These are phyloP conservation scores for Nymphaea colorata DNA, from an alignment of 164 flowering plant species.

Conservation along the genomic window DNA sequence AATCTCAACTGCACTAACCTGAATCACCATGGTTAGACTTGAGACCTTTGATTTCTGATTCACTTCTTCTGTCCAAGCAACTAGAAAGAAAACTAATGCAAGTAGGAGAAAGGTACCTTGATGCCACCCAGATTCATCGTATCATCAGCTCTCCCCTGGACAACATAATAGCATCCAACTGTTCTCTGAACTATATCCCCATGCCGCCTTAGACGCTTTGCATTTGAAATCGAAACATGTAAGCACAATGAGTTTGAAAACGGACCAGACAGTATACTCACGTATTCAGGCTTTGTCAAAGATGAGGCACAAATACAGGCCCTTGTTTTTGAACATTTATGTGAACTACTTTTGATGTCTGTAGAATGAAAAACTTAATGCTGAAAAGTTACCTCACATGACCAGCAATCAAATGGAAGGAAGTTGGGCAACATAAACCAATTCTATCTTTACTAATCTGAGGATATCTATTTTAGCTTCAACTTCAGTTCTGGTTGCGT, in stretches of 20 bases:
- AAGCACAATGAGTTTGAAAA: neutral
- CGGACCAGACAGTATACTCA: too few relatives aligned
- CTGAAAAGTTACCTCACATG: too few relatives aligned
- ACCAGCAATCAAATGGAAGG: too few relatives aligned
- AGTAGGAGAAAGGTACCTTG: constrained; percentile 37
- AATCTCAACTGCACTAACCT: constrained; percentile 92
- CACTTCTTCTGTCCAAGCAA: neutral
- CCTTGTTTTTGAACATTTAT: neutral
- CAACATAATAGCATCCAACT: constrained; percentile 56
- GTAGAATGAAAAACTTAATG: too few relatives aligned
- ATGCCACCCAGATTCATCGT: constrained; percentile 99
- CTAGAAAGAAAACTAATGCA: neutral
- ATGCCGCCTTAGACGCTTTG: constrained; percentile 78
- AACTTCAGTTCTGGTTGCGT: too few relatives aligned
- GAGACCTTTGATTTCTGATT: neutral
- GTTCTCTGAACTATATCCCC: constrained; percentile 82
- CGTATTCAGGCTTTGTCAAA: too few relatives aligned
- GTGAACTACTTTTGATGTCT: too few relatives aligned
- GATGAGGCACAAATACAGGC: neutral
- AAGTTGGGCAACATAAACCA: too few relatives aligned
- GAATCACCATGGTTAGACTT: constrained; percentile 9
- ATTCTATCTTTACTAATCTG: too few relatives aligned
- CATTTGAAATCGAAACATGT: neutral
- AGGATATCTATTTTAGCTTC: too few relatives aligned
- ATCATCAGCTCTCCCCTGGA: constrained; percentile 93